Conservation (phyloP, 2,329 filamentous ascomycete genomes). For the Daldinia sp. region DNA sequence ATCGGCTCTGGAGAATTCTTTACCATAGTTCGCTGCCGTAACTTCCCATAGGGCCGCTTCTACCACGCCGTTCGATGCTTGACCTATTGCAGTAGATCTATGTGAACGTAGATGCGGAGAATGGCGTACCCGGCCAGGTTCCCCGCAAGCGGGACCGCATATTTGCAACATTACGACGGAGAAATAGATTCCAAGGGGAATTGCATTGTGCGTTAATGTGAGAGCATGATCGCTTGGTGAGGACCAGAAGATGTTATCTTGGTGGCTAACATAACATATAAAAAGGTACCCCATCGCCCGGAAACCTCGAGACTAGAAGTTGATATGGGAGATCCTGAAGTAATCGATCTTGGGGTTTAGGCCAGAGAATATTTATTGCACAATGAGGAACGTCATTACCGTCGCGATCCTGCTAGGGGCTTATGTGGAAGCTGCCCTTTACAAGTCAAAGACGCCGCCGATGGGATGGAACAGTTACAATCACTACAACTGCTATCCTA, state of each 20-base stretch:
- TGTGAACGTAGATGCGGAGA: constrained; percentile 15
- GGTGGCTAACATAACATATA: constrained; percentile 7
- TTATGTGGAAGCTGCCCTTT: constrained; percentile 33
- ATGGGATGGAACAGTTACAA: constrained; percentile 70
- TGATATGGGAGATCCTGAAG: not conserved
- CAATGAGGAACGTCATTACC: constrained; percentile 8
- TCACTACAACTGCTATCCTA: constrained; percentile 59
- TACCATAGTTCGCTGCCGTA: not conserved
- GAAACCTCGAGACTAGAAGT: not conserved
- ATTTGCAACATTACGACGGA: constrained; percentile 9
- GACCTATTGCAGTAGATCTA: constrained; percentile 1
- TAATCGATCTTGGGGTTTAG: not conserved
- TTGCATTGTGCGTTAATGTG: not conserved
- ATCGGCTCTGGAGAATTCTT: not conserved
- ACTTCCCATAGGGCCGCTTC: constrained; percentile 32
- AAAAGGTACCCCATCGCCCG: not conserved
- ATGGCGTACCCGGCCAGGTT: constrained; percentile 16
- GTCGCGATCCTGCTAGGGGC: constrained; percentile 19
- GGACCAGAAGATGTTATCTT: constrained; percentile 10
- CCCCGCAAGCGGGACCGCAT: constrained; percentile 24
- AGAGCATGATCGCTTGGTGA: constrained; percentile 5
- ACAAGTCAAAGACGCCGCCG: constrained; percentile 47
- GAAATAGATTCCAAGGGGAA: constrained; percentile 10
- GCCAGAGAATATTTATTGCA: not conserved
- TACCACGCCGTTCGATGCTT: constrained; percentile 1